phyloP scores from a whole-genome alignment of 306 rosid genomes.

The Abrus pulchellus region DNA sequence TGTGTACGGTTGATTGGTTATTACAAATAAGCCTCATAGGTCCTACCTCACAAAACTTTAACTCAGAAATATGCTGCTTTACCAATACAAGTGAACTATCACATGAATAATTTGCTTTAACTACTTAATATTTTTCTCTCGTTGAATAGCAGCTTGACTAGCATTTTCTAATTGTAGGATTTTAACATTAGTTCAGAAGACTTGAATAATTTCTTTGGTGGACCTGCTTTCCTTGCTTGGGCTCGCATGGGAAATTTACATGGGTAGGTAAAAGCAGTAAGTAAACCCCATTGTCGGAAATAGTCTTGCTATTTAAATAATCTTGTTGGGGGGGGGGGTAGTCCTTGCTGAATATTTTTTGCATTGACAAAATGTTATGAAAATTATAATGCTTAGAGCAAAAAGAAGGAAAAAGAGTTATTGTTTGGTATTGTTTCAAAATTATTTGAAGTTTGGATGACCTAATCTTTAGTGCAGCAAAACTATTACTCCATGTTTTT shows the following conservation, averaged over 20 bases:
- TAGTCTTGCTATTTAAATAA: constrained; percentile 23
- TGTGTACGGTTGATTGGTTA: no score
- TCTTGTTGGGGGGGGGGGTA: not conserved
- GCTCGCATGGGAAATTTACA: constrained; percentile 99
- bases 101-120: not conserved
- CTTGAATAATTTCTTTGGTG: constrained; percentile 86
- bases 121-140: constrained; percentile 3
- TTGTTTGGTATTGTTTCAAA: constrained; percentile 10
- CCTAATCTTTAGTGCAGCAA: not conserved
- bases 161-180: constrained; percentile 64
- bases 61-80: no score
- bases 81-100: no score
- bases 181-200: constrained; percentile 74
- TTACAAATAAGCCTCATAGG: no score
- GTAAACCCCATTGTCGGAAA: constrained; percentile 1
- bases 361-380: not conserved
- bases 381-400: constrained; percentile 4
- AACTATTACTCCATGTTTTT: not conserved
- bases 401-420: not conserved
- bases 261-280: constrained; percentile 72
- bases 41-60: no score
- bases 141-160: constrained; percentile 50
- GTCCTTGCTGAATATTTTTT: constrained; percentile 27
- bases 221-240: constrained; percentile 99
- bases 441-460: not conserved